These are phyloP conservation scores for Plasmodium vivax DNA, from an alignment of 169 alveolate species.

Conservation along the genomic window DNA sequence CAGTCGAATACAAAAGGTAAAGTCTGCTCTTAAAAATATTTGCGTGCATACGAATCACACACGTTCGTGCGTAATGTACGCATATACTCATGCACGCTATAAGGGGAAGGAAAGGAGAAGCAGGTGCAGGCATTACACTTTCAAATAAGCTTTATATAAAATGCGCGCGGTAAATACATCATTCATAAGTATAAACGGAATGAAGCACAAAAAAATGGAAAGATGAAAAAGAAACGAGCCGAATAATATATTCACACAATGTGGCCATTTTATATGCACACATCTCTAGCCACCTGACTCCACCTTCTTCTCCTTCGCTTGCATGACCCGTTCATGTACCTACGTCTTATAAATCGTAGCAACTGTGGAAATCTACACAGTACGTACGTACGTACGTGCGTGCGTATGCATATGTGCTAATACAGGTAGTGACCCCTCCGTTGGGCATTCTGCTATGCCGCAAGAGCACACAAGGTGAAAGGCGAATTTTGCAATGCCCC, in stretches of 20 bases:
- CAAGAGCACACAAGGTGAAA: neutral
- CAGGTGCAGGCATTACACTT: neutral
- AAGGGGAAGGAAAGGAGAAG: neutral
- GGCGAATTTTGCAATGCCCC: neutral
- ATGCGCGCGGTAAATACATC: neutral
- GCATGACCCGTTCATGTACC: neutral
- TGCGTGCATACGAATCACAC: neutral
- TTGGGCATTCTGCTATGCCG: neutral
- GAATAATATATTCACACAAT: neutral
- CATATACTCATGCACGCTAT: neutral
- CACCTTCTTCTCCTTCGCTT: neutral
- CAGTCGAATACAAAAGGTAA: neutral
- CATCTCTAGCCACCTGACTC: neutral
- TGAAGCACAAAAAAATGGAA: neutral
- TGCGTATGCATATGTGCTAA: neutral
- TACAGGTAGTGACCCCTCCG: neutral
- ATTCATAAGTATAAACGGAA: neutral
- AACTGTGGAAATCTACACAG: neutral
- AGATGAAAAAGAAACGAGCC: neutral
- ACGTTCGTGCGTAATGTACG: neutral
- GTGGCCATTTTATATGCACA: neutral
- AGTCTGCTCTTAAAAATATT: neutral
- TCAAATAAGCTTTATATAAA: neutral
- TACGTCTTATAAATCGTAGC: neutral
- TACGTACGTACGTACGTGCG: neutral